Percentiles rank a stretch among this genome's conserved stretches.
phyloP scores from a whole-genome alignment of 441 rosid species.

The Eutrema salsugineum region DNA sequence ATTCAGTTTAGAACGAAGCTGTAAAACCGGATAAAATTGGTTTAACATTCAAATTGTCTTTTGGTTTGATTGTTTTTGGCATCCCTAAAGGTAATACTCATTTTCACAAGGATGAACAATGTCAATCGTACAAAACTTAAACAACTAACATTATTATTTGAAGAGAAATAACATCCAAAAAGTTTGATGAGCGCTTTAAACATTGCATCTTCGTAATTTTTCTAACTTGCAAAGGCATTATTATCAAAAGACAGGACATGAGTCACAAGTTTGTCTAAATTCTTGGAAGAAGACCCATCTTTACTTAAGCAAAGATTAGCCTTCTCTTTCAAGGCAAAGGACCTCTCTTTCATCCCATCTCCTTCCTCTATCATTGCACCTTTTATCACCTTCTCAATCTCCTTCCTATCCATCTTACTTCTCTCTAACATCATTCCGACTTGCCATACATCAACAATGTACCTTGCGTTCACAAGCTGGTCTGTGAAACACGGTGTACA shows the following conservation, averaged over 20 bases:
- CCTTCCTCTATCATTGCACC: slow-evolving; percentile 29
- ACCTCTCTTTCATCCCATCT: slow-evolving; percentile 30
- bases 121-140: not conserved
- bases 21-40: not conserved
- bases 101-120: not conserved
- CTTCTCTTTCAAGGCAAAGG: slow-evolving; percentile 28
- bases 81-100: not conserved
- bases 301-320: slow-evolving; percentile 14
- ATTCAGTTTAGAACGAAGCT: not conserved
- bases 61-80: not conserved
- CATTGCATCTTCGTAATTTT: not conserved
- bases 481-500: slow-evolving; percentile 42
- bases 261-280: slow-evolving; percentile 30
- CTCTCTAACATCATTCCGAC: slow-evolving; percentile 35
- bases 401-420: slow-evolving; percentile 27
- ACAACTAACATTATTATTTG: not conserved
- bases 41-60: not conserved
- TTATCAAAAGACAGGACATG: slow-evolving; percentile 13
- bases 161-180: not conserved
- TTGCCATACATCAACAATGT: slow-evolving; percentile 37
- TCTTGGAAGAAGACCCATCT: slow-evolving; percentile 36
- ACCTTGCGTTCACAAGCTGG: slow-evolving; percentile 37
- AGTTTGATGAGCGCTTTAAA: not conserved
- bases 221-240: not conserved
- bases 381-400: slow-evolving; percentile 31